Conservation (phyloP, 805 yeast genomes). For the Sugiyamaella marilandica region DNA sequence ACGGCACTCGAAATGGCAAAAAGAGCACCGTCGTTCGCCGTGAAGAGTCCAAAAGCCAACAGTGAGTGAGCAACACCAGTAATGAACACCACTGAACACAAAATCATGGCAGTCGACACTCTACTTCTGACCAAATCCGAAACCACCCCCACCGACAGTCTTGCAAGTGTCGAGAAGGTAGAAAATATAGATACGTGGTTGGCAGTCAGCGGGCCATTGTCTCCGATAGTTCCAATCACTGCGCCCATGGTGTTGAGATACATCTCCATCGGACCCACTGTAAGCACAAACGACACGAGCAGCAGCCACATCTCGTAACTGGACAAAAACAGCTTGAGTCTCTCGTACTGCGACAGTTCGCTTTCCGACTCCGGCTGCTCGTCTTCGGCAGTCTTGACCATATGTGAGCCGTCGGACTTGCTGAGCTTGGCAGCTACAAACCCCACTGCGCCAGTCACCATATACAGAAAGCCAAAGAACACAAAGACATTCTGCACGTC, state of each 20-base stretch:
- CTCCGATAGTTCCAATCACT: conserved; percentile 41
- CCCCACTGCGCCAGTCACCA: conserved; percentile 24
- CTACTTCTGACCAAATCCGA: conserved; percentile 53
- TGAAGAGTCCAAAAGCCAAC: conserved; percentile 24
- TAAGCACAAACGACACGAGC: conserved; percentile 57
- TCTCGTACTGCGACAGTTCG: conserved; percentile 23
- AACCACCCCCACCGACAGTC: conserved; percentile 61
- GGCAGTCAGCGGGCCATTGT: conserved; percentile 22
- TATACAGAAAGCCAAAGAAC: conserved; percentile 23
- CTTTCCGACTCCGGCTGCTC: conserved; percentile 11
- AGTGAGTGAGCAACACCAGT: conserved; percentile 38
- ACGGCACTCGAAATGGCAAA: conserved; percentile 40
- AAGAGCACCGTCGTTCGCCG: conserved; percentile 20
- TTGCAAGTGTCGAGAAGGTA: conserved; percentile 60
- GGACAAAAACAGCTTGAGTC: conserved; percentile 34
- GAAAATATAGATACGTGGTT: conserved; percentile 55
- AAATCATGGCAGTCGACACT: conserved; percentile 28
- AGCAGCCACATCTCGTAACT: conserved; percentile 62
- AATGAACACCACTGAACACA: conserved; percentile 30
- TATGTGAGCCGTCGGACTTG: conserved; percentile 31
- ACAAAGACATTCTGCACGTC: conserved; percentile 19
- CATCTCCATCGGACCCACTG: conserved; percentile 81
- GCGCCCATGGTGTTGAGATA: conserved; percentile 81
- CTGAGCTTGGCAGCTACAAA: conserved; percentile 26
- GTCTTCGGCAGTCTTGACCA: conserved; percentile 24